A percentile compares a stretch with the other conserved stretches of the same genome.
These are phyloP conservation scores for Draba incana DNA, from an alignment of 345 rosid genomes.

Conservation along the genomic window DNA sequence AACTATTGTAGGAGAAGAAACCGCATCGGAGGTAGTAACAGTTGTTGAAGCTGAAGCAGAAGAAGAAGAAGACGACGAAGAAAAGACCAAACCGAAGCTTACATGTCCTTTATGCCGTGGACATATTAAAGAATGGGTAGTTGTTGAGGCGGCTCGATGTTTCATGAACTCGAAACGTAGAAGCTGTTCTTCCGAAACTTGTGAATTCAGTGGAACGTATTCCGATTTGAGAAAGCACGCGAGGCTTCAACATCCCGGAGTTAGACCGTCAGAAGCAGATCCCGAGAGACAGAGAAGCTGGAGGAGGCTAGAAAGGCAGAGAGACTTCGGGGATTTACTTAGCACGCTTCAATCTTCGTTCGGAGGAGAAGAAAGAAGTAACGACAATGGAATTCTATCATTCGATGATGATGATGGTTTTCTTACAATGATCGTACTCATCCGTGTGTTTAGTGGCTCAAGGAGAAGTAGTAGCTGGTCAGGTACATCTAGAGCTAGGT, in stretches of 20 bases:
- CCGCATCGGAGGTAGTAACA: slow-evolving; percentile 20
- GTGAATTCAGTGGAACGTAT: slow-evolving; percentile 77
- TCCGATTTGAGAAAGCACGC: slow-evolving; percentile 93
- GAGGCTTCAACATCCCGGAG: slow-evolving; percentile 77
- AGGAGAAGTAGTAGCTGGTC: slow-evolving; percentile 86
- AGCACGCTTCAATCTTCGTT: slow-evolving; percentile 89
- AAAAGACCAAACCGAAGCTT: slow-evolving; percentile 50
- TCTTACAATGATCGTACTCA: slow-evolving; percentile 87
- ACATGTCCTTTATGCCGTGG: slow-evolving; percentile 94
- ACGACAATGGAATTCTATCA: slow-evolving; percentile 54
- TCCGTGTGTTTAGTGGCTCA: slow-evolving; percentile 65
- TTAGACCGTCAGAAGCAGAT: slow-evolving; percentile 85
- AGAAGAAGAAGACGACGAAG: slow-evolving; percentile 45
- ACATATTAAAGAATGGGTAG: slow-evolving; percentile 77
- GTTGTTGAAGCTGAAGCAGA: slow-evolving; percentile 35
- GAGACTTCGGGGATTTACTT: slow-evolving; percentile 91
- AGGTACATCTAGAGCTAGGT: slow-evolving; percentile 70
- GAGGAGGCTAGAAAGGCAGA: slow-evolving; percentile 95
- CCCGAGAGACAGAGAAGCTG: slow-evolving; percentile 91
- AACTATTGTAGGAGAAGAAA: slow-evolving; percentile 39
- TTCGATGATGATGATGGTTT: slow-evolving; percentile 76
- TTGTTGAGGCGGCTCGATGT: slow-evolving; percentile 65
- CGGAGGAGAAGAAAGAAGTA: slow-evolving; percentile 80
- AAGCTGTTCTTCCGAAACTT: slow-evolving; percentile 85
- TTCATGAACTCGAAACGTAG: slow-evolving; percentile 89